A percentile compares a stretch with the other conserved stretches of the same genome.
Evolutionary conservation across 495 filamentous ascomycete species (phyloP).

Genomic region (Daldinia bambusicola): DNA sequence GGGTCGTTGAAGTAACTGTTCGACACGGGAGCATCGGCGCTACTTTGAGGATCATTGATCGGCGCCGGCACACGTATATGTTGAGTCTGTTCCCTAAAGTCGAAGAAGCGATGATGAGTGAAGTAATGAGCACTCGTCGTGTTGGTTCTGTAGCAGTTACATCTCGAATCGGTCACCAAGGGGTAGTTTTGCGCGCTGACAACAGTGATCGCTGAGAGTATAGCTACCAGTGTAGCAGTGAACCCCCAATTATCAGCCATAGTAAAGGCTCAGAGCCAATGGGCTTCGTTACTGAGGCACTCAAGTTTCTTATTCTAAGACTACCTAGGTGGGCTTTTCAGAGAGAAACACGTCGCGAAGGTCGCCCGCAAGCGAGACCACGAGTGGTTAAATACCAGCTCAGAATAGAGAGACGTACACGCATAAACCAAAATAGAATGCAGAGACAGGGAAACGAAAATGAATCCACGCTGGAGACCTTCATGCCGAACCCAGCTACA

Average conservation of each 20-base stretch:
- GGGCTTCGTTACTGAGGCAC: neutral
- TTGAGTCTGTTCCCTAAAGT: slow-evolving; percentile 66
- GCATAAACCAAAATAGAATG: slow-evolving; percentile 21
- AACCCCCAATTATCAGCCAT: slow-evolving; percentile 30
- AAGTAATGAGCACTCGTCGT: slow-evolving; percentile 64
- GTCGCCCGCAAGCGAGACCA: slow-evolving; percentile 11
- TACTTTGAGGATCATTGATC: slow-evolving; percentile 46
- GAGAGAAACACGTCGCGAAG: neutral
- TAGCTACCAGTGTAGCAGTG: slow-evolving; percentile 23
- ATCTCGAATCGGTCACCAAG: slow-evolving; percentile 56
- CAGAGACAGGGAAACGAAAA: slow-evolving; percentile 5
- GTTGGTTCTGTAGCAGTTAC: slow-evolving; percentile 61
- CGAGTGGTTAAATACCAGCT: slow-evolving; percentile 3
- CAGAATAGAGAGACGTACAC: slow-evolving; percentile 5
- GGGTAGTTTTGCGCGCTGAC: slow-evolving; percentile 48
- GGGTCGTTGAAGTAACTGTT: slow-evolving; percentile 54
- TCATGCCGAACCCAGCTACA: slow-evolving; percentile 13
- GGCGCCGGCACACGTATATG: slow-evolving; percentile 52
- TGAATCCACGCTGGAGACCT: slow-evolving; percentile 8
- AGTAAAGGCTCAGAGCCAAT: slow-evolving; percentile 6
- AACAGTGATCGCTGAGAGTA: slow-evolving; percentile 19
- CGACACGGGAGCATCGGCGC: slow-evolving; percentile 47
- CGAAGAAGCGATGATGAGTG: slow-evolving; percentile 71
- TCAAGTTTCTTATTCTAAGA: neutral
- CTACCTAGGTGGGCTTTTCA: neutral